Evolutionary conservation across 2,329 filamentous ascomycete genomes (phyloP).

Genomic region (Sporothrix variecibatus): DNA sequence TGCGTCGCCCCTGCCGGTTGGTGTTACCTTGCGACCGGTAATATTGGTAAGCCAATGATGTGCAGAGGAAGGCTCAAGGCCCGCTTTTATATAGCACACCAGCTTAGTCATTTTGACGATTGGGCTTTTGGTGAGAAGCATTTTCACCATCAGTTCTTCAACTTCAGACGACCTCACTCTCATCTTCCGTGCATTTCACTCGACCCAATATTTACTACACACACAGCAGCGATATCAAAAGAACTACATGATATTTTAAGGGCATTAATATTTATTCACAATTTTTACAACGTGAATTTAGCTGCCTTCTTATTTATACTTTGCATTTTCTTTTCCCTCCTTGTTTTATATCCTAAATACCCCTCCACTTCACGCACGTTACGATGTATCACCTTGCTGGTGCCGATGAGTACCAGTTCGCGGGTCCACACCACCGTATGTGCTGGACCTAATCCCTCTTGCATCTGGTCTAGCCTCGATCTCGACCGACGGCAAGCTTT

Average conservation of each 20-base stretch:
- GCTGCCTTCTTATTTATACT: neutral
- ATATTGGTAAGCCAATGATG: constrained; percentile 16
- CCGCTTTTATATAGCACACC: constrained; percentile 12
- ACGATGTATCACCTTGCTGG: constrained; percentile 48
- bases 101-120: constrained; percentile 29
- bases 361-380: neutral
- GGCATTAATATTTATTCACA: neutral
- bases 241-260: too few relatives aligned
- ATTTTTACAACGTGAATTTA: neutral
- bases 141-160: neutral
- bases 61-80: neutral
- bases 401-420: constrained; percentile 44
- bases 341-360: neutral
- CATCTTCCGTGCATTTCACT: neutral
- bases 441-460: constrained; percentile 59
- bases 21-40: constrained; percentile 9
- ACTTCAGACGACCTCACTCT: neutral
- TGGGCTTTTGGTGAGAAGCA: constrained; percentile 3
- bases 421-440: constrained; percentile 49
- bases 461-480: constrained; percentile 59
- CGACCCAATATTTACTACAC: neutral
- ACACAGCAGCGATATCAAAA: neutral
- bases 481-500: constrained; percentile 70
- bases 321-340: neutral
- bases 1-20: constrained; percentile 7